Percentiles rank a stretch among this genome's conserved stretches.
These are phyloP conservation scores for Microdochium trichocladiopsis DNA, from an alignment of 2,329 filamentous ascomycete species.

Conservation along the genomic window DNA sequence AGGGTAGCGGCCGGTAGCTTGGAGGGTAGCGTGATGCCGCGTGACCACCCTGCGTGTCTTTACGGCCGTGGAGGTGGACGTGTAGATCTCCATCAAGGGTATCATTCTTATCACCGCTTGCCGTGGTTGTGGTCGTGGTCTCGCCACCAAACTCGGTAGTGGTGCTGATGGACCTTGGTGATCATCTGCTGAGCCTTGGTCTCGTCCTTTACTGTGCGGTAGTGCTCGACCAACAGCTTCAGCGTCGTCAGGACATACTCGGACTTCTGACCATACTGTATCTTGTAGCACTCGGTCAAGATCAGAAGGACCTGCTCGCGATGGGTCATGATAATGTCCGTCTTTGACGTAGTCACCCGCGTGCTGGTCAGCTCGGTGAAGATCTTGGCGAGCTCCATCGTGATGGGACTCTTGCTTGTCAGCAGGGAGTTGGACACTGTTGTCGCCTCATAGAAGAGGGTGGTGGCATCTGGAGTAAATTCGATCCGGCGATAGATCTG, in stretches of 20 bases:
- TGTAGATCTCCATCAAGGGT: conserved; percentile 11
- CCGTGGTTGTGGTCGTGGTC: not conserved
- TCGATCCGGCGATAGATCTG: conserved; percentile 9
- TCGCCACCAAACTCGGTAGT: conserved; percentile 3
- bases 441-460: conserved; percentile 8
- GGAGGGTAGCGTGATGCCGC: too few relatives aligned
- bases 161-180: conserved; percentile 12
- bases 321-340: conserved; percentile 19
- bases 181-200: conserved; percentile 6
- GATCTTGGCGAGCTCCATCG: conserved; percentile 6
- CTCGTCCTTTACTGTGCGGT: conserved; percentile 5
- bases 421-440: conserved; percentile 5
- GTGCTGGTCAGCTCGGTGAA: conserved; percentile 9
- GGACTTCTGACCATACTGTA: conserved; percentile 7
- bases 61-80: conserved; percentile 19
- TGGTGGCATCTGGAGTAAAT: conserved; percentile 1
- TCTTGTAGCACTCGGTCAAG: conserved; percentile 9
- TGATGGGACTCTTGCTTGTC: conserved; percentile 3
- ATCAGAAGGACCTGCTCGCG: conserved; percentile 3
- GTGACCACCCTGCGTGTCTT: conserved; percentile 8
- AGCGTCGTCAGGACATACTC: conserved; percentile 5
- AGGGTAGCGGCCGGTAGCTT: too few relatives aligned
- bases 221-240: conserved; percentile 6
- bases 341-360: not conserved
- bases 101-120: not conserved